Conservation (phyloP, 306 rosid genomes). For the Rosa lucieae region DNA sequence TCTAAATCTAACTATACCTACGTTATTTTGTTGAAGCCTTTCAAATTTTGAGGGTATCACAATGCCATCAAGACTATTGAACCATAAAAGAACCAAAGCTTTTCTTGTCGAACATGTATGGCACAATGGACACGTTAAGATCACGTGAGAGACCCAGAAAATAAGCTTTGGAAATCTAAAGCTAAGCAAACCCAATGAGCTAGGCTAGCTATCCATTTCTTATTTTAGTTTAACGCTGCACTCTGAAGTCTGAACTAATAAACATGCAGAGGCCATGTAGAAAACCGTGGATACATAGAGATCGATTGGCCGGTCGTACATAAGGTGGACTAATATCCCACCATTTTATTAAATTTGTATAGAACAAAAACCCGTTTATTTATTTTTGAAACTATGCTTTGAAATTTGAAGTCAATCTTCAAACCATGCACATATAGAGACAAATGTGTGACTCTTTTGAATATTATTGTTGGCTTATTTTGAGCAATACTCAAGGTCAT, state of each 20-base stretch:
- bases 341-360: no score
- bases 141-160: slow-evolving; percentile 23
- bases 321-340: background rate
- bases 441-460: background rate
- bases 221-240: background rate
- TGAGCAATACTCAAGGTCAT: slow-evolving; percentile 29
- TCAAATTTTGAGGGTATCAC: no score
- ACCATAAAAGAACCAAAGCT: background rate
- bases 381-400: background rate
- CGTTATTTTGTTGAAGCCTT: no score
- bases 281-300: background rate
- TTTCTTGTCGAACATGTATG: background rate
- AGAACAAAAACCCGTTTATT: background rate
- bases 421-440: slow-evolving; percentile 12
- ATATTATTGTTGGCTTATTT: slow-evolving; percentile 17
- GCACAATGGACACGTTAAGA: slow-evolving; percentile 10
- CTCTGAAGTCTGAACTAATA: background rate
- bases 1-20: no score
- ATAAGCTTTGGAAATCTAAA: slow-evolving; percentile 24
- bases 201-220: background rate
- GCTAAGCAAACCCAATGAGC: slow-evolving; percentile 24
- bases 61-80: no score
- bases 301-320: background rate
- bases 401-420: slow-evolving; percentile 20
- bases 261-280: slow-evolving; percentile 6